A percentile compares a stretch with the other conserved stretches of the same genome.
These are phyloP conservation scores for Tanacetum coccineum DNA, from an alignment of 129 eudicot genomes.

Conservation along the genomic window DNA sequence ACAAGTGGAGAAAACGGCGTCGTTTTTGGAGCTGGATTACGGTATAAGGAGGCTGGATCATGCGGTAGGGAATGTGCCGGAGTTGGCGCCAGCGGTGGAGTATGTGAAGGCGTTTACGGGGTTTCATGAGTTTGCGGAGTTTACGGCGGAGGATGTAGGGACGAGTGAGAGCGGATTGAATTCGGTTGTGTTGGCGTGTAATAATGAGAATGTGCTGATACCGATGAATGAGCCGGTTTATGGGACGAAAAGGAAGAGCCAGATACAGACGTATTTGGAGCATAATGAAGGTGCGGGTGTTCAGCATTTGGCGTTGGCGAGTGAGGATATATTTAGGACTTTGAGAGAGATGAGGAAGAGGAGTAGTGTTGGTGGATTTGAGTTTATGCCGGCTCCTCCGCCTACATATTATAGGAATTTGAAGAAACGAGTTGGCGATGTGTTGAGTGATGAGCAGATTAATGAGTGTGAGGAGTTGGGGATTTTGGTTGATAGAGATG, in stretches of 20 bases:
- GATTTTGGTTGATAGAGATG: slow-evolving; percentile 91
- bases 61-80: slow-evolving; percentile 88
- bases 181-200: slow-evolving; percentile 75
- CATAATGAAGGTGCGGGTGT: slow-evolving; percentile 94
- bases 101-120: slow-evolving; percentile 81
- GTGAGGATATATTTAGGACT: slow-evolving; percentile 71
- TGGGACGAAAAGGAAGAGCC: slow-evolving; percentile 91
- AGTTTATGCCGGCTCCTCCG: slow-evolving; percentile 97
- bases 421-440: slow-evolving; percentile 72
- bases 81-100: slow-evolving; percentile 55
- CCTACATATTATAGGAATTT: slow-evolving; percentile 82
- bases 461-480: slow-evolving; percentile 91
- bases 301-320: slow-evolving; percentile 82
- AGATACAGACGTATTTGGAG: slow-evolving; percentile 89
- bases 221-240: slow-evolving; percentile 86
- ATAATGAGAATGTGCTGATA: slow-evolving; percentile 65
- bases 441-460: slow-evolving; percentile 78
- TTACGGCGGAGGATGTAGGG: slow-evolving; percentile 91
- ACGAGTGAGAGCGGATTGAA: slow-evolving; percentile 88
- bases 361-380: slow-evolving; percentile 82
- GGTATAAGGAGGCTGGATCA: slow-evolving; percentile 84
- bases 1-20: slow-evolving; percentile 22
- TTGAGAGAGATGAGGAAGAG: slow-evolving; percentile 91
- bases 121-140: slow-evolving; percentile 91
- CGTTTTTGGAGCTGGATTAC: slow-evolving; percentile 53